Percentiles rank a stretch among this genome's conserved stretches.
These are phyloP conservation scores for Phytomonas sp. DNA, from an alignment of 208 protist species.

Conservation along the genomic window DNA sequence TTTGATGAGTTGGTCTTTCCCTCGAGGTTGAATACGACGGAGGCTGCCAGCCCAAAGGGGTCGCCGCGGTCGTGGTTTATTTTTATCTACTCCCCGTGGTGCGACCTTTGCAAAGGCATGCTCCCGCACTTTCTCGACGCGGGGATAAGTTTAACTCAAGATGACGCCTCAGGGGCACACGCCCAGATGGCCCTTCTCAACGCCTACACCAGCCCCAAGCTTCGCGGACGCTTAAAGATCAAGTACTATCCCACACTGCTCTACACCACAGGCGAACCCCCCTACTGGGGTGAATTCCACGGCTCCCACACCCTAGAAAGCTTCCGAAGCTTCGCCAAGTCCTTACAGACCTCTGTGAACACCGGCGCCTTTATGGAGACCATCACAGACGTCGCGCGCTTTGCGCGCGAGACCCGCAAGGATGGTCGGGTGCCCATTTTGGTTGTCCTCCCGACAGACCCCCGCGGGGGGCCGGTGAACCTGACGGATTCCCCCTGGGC, in stretches of 20 bases:
- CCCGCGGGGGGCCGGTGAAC: slow-evolving; percentile 16
- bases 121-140: slow-evolving; percentile 69
- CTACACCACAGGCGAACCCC: slow-evolving; percentile 69
- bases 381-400: slow-evolving; percentile 32
- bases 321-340: slow-evolving; percentile 53
- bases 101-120: slow-evolving; percentile 64
- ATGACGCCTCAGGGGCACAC: slow-evolving; percentile 14
- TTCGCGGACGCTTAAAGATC: slow-evolving; percentile 50
- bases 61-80: slow-evolving; percentile 48
- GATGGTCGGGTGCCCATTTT: slow-evolving; percentile 58
- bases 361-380: slow-evolving; percentile 55
- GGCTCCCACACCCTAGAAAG: slow-evolving; percentile 35
- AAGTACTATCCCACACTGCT: slow-evolving; percentile 53
- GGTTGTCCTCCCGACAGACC: slow-evolving; percentile 40
- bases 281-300: slow-evolving; percentile 42
- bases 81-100: slow-evolving; percentile 81
- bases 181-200: slow-evolving; percentile 57
- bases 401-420: slow-evolving; percentile 24
- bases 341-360: slow-evolving; percentile 35
- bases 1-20: slow-evolving; percentile 70
- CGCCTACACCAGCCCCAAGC: slow-evolving; percentile 27
- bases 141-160: slow-evolving; percentile 25
- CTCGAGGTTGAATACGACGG: slow-evolving; percentile 10
- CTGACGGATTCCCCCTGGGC: slow-evolving; percentile 37
- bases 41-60: background rate